Conservation (phyloP, 352 stramenopile species). For the Phytophthora litchii region DNA sequence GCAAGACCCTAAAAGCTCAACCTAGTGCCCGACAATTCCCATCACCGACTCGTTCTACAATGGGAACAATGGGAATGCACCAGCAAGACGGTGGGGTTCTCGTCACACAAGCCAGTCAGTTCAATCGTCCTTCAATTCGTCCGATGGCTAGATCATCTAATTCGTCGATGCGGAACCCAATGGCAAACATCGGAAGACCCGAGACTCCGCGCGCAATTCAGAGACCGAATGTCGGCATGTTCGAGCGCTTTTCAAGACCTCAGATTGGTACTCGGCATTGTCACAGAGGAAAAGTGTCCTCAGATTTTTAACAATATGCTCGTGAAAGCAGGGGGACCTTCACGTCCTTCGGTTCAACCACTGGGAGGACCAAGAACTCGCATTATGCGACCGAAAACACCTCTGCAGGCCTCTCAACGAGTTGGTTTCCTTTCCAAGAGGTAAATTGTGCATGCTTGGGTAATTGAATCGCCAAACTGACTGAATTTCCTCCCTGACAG, state of each 20-base stretch:
- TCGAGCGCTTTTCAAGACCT: conserved; percentile 70
- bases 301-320: conserved; percentile 6
- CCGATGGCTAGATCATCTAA: conserved; percentile 37
- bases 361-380: conserved; percentile 50
- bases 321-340: conserved; percentile 17
- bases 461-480: background rate
- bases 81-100: conserved; percentile 33
- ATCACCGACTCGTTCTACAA: conserved; percentile 57
- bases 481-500: conserved; percentile 10
- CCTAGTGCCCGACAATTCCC: conserved; percentile 54
- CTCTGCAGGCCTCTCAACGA: conserved; percentile 66
- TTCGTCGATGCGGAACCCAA: conserved; percentile 37
- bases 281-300: background rate
- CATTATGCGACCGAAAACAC: conserved; percentile 74
- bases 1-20: conserved; percentile 74
- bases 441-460: conserved; percentile 26
- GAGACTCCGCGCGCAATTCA: conserved; percentile 59
- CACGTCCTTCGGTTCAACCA: conserved; percentile 45
- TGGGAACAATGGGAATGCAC: conserved; percentile 42
- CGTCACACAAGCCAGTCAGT: conserved; percentile 48
- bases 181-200: conserved; percentile 35
- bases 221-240: conserved; percentile 54
- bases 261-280: conserved; percentile 50
- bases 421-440: conserved; percentile 66
- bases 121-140: conserved; percentile 47